Evolutionary conservation across 441 rosid genomes (phyloP), one percentile per base, ranked within the genome.

Genomic region (Erodium moschatum): DNA sequence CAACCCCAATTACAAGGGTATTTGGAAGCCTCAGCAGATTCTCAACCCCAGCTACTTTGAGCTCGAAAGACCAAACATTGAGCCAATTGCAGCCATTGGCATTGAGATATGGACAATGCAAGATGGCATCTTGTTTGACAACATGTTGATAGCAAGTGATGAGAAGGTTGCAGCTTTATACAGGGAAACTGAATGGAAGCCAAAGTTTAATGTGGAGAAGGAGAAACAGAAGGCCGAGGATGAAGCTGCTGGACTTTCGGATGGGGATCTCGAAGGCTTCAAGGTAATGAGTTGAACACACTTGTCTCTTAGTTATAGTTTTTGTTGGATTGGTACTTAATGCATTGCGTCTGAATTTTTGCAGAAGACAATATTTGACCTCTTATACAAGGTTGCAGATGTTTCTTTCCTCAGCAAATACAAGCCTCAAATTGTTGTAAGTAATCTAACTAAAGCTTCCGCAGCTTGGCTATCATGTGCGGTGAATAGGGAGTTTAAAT

Each of bases 41-140:
- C 75, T 74, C 0, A 79, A 73, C 67, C 75, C 81, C 13, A 52
- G 73, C 10, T 75, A 72, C 75, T 75, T 75, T 46, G 79, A 73
- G 71, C 72, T 70, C 66, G 69, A 70, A 5, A 52, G 65, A 63
- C 79, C 79, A 1, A 35, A 75, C 65, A 73, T 79, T 61, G 81
- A 79, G 75, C 79, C 79, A 10, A 70, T 75, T 24, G 67, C 77
- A 64, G 81, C 81, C 42, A 63, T 75, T 54, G 81, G 79, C 11
- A 75, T 79, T 18, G 81, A 79, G 78, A 75, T 79, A 16, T 79
- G 79, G 81, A 79, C 81, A 15, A 79, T 75, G 81, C 79, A 79
- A 48, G 79, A 73, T 64, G 79, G 79, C 50, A 73, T 79, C 38
- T 65, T 79, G 77, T 79, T 75, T n/a, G 77, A 79, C 61, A 79